A percentile compares a stretch with the other conserved stretches of the same genome.
Evolutionary conservation across 2,329 filamentous ascomycete genomes (phyloP).

Genomic region (Didymosphaeria variabile): DNA sequence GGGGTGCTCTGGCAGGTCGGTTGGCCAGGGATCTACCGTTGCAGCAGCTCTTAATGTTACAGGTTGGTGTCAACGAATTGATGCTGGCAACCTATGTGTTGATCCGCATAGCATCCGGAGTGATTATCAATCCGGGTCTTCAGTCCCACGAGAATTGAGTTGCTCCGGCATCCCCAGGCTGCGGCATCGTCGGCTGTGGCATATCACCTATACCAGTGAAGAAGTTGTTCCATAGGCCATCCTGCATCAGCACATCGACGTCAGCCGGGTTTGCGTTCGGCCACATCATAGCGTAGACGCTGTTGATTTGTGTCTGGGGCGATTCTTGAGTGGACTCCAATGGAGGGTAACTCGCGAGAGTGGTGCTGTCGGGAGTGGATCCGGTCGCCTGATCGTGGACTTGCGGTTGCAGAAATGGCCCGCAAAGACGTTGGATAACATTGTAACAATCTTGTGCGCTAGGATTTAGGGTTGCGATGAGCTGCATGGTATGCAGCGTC

Average conservation of each 20-base stretch:
- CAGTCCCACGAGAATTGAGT: constrained; percentile 12
- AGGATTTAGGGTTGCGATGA: constrained; percentile 51
- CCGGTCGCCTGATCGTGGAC: constrained; percentile 12
- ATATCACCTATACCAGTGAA: constrained; percentile 12
- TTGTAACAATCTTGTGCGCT: constrained; percentile 55
- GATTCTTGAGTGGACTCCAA: constrained; percentile 22
- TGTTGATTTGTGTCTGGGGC: constrained; percentile 28
- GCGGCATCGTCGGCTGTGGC: constrained; percentile 4
- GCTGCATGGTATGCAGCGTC: constrained; percentile 50
- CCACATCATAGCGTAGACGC: constrained; percentile 30
- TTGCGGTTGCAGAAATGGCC: constrained; percentile 25
- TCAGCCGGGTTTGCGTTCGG: constrained; percentile 26
- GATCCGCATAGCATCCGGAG: too few relatives aligned
- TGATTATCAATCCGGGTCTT: background rate
- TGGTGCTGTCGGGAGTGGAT: constrained; percentile 13
- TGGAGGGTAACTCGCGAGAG: constrained; percentile 15
- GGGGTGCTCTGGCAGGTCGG: too few relatives aligned
- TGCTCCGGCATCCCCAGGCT: background rate
- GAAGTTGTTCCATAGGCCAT: constrained; percentile 26
- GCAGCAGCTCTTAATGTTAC: too few relatives aligned
- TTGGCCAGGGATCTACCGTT: too few relatives aligned
- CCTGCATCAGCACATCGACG: constrained; percentile 28
- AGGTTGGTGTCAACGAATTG: too few relatives aligned
- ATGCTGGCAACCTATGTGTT: too few relatives aligned
- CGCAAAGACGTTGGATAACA: constrained; percentile 55